A percentile compares a stretch with the other conserved stretches of the same genome.
These are phyloP conservation scores for Cardamine occulta DNA, from an alignment of 345 rosid species.

Conservation along the genomic window DNA sequence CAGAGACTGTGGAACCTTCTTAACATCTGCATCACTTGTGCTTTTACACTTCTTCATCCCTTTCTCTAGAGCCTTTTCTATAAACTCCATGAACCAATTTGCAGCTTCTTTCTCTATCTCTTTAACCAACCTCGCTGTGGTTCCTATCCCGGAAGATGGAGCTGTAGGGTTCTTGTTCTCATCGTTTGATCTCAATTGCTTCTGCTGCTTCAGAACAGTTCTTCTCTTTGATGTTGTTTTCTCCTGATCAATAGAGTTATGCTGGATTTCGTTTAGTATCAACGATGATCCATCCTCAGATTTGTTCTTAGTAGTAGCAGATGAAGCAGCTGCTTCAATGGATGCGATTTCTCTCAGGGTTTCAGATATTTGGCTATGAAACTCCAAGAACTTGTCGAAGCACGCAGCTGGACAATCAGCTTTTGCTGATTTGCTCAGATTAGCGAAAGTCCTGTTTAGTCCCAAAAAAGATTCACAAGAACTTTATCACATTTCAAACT, in stretches of 20 bases:
- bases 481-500: constrained; percentile 19
- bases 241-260: constrained; percentile 59
- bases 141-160: constrained; percentile 50
- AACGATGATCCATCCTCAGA: constrained; percentile 45
- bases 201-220: constrained; percentile 50
- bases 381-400: constrained; percentile 82
- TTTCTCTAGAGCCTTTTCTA: constrained; percentile 76
- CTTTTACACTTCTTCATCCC: constrained; percentile 76
- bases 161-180: constrained; percentile 72
- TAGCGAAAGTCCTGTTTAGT: constrained; percentile 62
- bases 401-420: constrained; percentile 78
- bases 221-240: constrained; percentile 55
- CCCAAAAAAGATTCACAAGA: constrained; percentile 19
- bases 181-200: constrained; percentile 58
- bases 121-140: constrained; percentile 63
- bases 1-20: constrained; percentile 76
- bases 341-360: constrained; percentile 67
- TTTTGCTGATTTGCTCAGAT: constrained; percentile 70
- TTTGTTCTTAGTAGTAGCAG: constrained; percentile 47
- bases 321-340: constrained; percentile 65
- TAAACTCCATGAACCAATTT: constrained; percentile 89
- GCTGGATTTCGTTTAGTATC: constrained; percentile 56
- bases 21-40: constrained; percentile 49
- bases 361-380: constrained; percentile 71
- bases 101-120: constrained; percentile 86